Conservation (phyloP, 768 basidiomycete genomes). For the Strobilomyces echinocephalus region DNA sequence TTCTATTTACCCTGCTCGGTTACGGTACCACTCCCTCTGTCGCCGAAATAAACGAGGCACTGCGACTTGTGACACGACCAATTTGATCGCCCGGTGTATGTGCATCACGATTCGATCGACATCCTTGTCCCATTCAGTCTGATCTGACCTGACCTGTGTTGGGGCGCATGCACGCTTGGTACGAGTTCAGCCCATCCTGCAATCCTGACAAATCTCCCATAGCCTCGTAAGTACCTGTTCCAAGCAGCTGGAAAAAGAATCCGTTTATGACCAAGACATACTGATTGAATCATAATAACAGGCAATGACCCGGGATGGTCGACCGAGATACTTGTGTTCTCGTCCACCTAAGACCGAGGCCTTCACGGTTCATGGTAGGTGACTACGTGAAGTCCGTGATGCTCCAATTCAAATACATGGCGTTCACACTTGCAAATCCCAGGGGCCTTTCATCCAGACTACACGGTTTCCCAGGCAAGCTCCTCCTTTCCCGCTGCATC, state of each 20-base stretch:
- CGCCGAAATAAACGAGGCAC: slow-evolving; percentile 11
- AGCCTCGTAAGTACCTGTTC: slow-evolving; percentile 5
- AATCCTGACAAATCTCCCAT: neutral
- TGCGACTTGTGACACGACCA: slow-evolving; percentile 25
- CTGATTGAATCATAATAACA: slow-evolving; percentile 5
- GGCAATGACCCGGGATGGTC: neutral
- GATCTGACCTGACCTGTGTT: slow-evolving; percentile 23
- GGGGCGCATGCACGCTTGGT: slow-evolving; percentile 21
- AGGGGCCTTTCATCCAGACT: neutral
- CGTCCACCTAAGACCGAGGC: slow-evolving; percentile 19
- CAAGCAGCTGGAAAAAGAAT: slow-evolving; percentile 5
- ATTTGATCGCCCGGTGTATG: slow-evolving; percentile 16
- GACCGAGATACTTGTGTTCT: slow-evolving; percentile 5
- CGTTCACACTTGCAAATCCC: slow-evolving; percentile 5
- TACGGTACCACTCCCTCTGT: neutral
- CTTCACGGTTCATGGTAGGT: slow-evolving; percentile 15
- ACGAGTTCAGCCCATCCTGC: slow-evolving; percentile 5
- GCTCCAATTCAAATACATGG: slow-evolving; percentile 8
- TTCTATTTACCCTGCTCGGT: slow-evolving; percentile 2
- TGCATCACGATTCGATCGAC: slow-evolving; percentile 25
- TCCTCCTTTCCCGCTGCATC: slow-evolving; percentile 13
- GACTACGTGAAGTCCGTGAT: slow-evolving; percentile 14
- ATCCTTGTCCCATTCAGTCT: slow-evolving; percentile 11
- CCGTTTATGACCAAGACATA: neutral
- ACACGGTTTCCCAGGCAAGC: slow-evolving; percentile 23